Evolutionary conservation across 1,284 basidiomycete species (phyloP), one percentile per base, ranked within the genome.

Genomic region (Phlebopus sp.): DNA sequence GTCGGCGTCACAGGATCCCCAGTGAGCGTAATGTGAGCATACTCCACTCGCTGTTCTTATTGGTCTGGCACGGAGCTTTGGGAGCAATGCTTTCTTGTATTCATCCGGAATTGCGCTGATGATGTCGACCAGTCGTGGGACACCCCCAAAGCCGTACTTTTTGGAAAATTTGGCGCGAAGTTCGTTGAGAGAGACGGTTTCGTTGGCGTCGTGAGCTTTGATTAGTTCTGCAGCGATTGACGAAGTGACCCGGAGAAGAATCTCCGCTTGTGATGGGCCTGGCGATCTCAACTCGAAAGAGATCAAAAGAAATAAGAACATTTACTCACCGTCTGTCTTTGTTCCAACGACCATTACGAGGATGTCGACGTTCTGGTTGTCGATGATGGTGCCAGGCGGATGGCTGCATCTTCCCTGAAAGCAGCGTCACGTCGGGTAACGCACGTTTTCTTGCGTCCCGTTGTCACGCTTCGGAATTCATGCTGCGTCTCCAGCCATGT

Each of bases 81-180:
- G 94, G 40, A 97, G 71, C 23, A 99, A 71, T 5, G 86, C 84
- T 60, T 93, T 93, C 69, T 96, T 94, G 74, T 96, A 93, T 43
- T 97, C 93, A 62, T 98, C 95, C 3, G 97, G 97, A 45, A 99
- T 97, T 23, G 97, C 96, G 54, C 93, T 93, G 67, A 99, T 95
- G 60, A 99, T 97, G 67, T 99, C 97, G 37, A 98, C 96, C 25
- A 99, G 78, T 41, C 96, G 73, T 0, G 97, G 97, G 0, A 96
- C 89, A 29, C 90, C 90, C 44, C 86, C 84, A 61, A 86, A 90
- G 9, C 82, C 84, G 67, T 87, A 85, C 68, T 94, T 92, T 70
- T 97, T 97, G 68, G 92, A 92, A 64, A 96, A 82, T 58, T 85
- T 86, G 37, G 88, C 77, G 34, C 96, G 87, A 35, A 99, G 79